These are phyloP conservation scores for Vigna angularis DNA, from an alignment of 306 rosid genomes.

Conservation along the genomic window DNA sequence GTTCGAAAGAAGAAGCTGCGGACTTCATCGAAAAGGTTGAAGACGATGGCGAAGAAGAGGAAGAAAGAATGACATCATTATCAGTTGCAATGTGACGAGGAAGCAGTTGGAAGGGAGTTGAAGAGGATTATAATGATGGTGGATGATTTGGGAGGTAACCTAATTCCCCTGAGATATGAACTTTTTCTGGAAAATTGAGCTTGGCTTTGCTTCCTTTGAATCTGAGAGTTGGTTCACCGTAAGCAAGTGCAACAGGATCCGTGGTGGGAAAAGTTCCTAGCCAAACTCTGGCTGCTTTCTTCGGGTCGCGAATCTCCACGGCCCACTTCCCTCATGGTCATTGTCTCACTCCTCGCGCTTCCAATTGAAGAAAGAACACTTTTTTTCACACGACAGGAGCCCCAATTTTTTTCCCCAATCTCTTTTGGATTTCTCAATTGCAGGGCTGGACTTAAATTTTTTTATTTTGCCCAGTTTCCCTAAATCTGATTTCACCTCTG, in stretches of 20 bases:
- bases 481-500: no score
- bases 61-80: neutral
- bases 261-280: constrained; percentile 75
- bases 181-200: constrained; percentile 82
- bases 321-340: constrained; percentile 93
- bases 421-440: no score
- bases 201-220: constrained; percentile 87
- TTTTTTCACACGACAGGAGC: no score
- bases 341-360: constrained; percentile 71
- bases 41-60: constrained; percentile 20
- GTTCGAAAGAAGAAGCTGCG: constrained; percentile 48
- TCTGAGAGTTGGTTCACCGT: constrained; percentile 71
- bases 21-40: constrained; percentile 44
- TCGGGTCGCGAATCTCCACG: constrained; percentile 79
- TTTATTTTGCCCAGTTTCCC: no score
- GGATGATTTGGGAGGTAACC: constrained; percentile 45
- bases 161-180: constrained; percentile 28
- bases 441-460: no score
- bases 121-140: neutral
- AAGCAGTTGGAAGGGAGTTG: neutral
- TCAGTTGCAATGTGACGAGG: no score
- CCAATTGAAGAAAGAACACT: neutral
- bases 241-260: constrained; percentile 75
- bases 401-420: no score
- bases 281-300: constrained; percentile 78